These are phyloP conservation scores for Candida silvatica DNA, from an alignment of 805 yeast species.

Conservation along the genomic window DNA sequence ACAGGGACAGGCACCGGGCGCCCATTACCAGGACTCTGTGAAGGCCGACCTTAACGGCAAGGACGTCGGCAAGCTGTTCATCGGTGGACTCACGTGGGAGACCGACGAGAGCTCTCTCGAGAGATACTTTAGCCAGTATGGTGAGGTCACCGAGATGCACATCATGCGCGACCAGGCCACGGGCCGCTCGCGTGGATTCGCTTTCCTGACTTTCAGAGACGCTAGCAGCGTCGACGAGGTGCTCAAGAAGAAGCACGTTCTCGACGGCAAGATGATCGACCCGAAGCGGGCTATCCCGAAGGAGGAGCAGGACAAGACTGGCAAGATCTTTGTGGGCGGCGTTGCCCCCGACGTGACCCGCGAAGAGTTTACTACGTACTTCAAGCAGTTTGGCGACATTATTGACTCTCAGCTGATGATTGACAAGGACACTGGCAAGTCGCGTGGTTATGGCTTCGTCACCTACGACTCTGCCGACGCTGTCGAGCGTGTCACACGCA, in stretches of 20 bases:
- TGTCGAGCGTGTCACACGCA: constrained; percentile 79
- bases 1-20: constrained; percentile 1
- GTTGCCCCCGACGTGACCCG: constrained; percentile 91
- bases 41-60: constrained; percentile 44
- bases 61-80: constrained; percentile 86
- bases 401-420: constrained; percentile 96
- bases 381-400: constrained; percentile 80
- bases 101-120: constrained; percentile 83
- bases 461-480: constrained; percentile 94
- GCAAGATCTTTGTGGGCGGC: constrained; percentile 96
- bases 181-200: constrained; percentile 93
- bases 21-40: constrained; percentile 22
- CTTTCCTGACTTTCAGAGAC: constrained; percentile 79
- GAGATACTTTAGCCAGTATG: constrained; percentile 79
- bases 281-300: constrained; percentile 97
- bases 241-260: constrained; percentile 72
- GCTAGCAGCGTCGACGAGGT: constrained; percentile 83
- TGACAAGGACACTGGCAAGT: constrained; percentile 93
- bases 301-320: constrained; percentile 94
- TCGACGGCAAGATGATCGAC: constrained; percentile 94
- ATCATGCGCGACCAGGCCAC: constrained; percentile 87
- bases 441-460: constrained; percentile 95
- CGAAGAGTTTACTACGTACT: constrained; percentile 77
- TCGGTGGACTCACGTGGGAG: constrained; percentile 98
- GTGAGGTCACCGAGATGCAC: constrained; percentile 79